A percentile compares a stretch with the other conserved stretches of the same genome.
These are phyloP conservation scores for Umbelopsis sp. DNA, from an alignment of 192 early-diverging fungal genomes.

Conservation along the genomic window DNA sequence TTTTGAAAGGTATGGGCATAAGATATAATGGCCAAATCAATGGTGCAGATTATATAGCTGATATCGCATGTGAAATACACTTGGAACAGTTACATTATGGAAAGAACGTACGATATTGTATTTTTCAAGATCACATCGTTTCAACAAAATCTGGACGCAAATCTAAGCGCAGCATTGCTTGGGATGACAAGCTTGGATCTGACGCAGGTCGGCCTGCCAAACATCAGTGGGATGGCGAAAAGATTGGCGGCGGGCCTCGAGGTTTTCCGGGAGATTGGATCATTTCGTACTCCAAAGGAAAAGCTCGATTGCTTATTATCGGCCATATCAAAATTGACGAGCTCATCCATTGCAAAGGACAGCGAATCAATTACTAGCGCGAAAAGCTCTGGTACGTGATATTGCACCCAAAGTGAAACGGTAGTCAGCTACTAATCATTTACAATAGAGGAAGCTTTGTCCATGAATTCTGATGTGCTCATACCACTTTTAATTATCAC, in stretches of 20 bases:
- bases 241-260: conserved; percentile 39
- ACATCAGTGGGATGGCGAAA: conserved; percentile 34
- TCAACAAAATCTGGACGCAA: conserved; percentile 41
- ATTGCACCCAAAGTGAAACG: background rate
- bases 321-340: conserved; percentile 35
- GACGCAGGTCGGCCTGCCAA: conserved; percentile 48
- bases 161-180: conserved; percentile 38
- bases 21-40: background rate
- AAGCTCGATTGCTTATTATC: conserved; percentile 47
- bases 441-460: background rate
- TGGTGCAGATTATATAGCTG: background rate
- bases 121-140: conserved; percentile 54
- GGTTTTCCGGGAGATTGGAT: conserved; percentile 49
- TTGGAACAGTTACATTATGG: conserved; percentile 48
- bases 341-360: conserved; percentile 5
- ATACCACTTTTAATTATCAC: conserved; percentile 53
- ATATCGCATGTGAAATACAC: background rate
- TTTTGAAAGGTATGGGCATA: conserved; percentile 32
- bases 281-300: conserved; percentile 51
- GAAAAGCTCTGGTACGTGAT: conserved; percentile 20
- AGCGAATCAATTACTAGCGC: background rate
- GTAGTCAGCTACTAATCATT: background rate
- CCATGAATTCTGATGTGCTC: conserved; percentile 44
- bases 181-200: conserved; percentile 45
- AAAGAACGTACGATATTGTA: conserved; percentile 54